phyloP scores from a whole-genome alignment of 352 stramenopile genomes.

The Pythium chondricola region DNA sequence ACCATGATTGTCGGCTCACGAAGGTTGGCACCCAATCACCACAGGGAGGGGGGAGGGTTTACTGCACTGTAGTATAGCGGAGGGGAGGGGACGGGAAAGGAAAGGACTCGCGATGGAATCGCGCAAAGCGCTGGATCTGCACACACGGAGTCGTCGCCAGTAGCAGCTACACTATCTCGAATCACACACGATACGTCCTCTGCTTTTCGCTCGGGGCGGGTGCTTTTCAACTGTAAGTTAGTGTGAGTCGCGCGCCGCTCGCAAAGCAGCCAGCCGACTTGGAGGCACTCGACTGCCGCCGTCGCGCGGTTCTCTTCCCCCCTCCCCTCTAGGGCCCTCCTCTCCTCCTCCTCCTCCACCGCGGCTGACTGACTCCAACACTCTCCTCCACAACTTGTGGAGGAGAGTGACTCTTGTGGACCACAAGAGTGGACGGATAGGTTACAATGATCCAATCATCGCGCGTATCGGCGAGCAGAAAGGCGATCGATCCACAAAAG shows the following conservation, averaged over 20 bases:
- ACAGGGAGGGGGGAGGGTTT: neutral
- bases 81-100: neutral
- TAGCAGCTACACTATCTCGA: neutral
- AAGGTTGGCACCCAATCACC: neutral
- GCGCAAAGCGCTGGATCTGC: slow-evolving; percentile 11
- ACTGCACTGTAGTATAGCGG: neutral
- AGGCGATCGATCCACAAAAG: neutral
- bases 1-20: slow-evolving; percentile 12
- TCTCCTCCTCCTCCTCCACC: neutral
- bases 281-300: neutral
- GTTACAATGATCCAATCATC: slow-evolving; percentile 17
- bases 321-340: neutral
- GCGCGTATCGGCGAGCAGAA: neutral
- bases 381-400: neutral
- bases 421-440: neutral
- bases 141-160: slow-evolving; percentile 10
- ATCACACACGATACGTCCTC: slow-evolving; percentile 13
- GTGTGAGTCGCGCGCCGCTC: slow-evolving; percentile 3
- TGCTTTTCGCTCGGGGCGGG: slow-evolving; percentile 16
- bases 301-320: slow-evolving; percentile 10
- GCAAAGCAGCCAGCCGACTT: slow-evolving; percentile 3
- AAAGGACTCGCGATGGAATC: neutral
- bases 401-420: neutral
- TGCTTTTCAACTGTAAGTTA: slow-evolving; percentile 19
- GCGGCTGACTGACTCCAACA: slow-evolving; percentile 9